A percentile compares a stretch with the other conserved stretches of the same genome.
Conservation (phyloP, 2,329 filamentous ascomycete genomes). For the Coniochaeta prunicola region DNA sequence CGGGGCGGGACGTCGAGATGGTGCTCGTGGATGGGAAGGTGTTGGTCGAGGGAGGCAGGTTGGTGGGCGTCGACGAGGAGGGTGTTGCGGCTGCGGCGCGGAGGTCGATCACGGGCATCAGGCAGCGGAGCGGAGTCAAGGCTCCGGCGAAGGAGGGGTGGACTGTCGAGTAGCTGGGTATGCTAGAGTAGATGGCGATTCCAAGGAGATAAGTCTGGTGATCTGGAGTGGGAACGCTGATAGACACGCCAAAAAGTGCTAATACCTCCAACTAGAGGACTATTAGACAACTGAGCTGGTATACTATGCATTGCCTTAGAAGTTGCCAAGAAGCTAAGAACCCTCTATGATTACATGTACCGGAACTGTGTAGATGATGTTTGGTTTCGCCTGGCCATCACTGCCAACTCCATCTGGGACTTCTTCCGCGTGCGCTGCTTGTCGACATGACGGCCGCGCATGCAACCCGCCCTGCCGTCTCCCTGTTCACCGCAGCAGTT, state of each 20-base stretch:
- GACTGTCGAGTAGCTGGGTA: not conserved
- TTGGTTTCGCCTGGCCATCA: too few species aligned
- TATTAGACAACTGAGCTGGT: too few species aligned
- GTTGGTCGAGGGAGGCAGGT: constrained; percentile 13
- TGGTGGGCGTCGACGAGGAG: constrained; percentile 15
- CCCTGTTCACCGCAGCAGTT: constrained; percentile 15
- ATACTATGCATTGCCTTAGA: too few species aligned
- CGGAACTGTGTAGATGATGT: too few species aligned
- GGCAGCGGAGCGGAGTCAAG: constrained; percentile 4
- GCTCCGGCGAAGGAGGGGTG: constrained; percentile 1
- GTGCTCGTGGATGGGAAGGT: constrained; percentile 19
- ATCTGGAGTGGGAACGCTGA: too few species aligned
- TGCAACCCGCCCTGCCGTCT: not conserved
- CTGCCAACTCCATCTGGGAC: not conserved
- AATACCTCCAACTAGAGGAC: too few species aligned
- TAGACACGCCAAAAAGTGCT: too few species aligned
- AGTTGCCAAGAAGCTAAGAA: too few species aligned
- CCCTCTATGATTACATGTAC: too few species aligned
- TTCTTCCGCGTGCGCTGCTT: too few species aligned
- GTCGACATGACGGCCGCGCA: too few species aligned
- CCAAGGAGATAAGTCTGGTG: too few species aligned
- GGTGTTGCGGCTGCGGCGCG: constrained; percentile 7
- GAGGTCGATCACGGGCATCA: constrained; percentile 1
- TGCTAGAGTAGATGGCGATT: not conserved
- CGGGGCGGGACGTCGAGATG: constrained; percentile 15